Evolutionary conservation across 352 stramenopile genomes (phyloP).

Genomic region (Phytophthora capsici): DNA sequence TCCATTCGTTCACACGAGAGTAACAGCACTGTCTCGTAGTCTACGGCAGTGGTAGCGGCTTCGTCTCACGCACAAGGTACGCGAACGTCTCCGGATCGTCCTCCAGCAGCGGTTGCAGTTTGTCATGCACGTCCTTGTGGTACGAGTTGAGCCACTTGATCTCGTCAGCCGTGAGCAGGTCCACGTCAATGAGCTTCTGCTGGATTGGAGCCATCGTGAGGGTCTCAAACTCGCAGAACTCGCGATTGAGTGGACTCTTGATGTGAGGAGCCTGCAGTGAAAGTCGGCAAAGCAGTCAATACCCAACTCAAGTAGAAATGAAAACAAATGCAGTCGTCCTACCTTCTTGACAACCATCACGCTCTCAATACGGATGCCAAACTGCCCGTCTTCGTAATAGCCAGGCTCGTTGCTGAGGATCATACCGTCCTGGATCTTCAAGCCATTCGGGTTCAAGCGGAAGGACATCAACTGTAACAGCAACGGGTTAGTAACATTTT

Average conservation of each 20-base stretch:
- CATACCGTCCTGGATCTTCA: constrained; percentile 95
- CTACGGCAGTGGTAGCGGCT: constrained; percentile 48
- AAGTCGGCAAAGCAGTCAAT: too few species aligned
- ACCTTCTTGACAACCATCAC: constrained; percentile 95
- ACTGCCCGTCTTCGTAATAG: constrained; percentile 98
- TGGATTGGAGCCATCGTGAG: constrained; percentile 99
- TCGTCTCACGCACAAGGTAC: constrained; percentile 83
- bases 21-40: background rate
- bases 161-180: constrained; percentile 92
- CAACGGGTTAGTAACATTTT: constrained; percentile 6
- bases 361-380: constrained; percentile 99
- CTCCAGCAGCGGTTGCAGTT: constrained; percentile 90
- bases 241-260: constrained; percentile 69
- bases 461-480: constrained; percentile 77
- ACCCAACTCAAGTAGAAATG: background rate
- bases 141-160: constrained; percentile 96
- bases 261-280: constrained; percentile 50
- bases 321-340: constrained; percentile 9
- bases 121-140: constrained; percentile 92
- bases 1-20: background rate
- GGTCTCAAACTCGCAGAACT: constrained; percentile 97
- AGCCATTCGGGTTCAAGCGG: constrained; percentile 77
- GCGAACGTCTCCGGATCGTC: constrained; percentile 64
- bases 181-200: constrained; percentile 95
- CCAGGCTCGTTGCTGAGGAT: constrained; percentile 98